These are phyloP conservation scores for Ammopiptanthus mongolicus DNA, from an alignment of 306 rosid species.

Conservation along the genomic window DNA sequence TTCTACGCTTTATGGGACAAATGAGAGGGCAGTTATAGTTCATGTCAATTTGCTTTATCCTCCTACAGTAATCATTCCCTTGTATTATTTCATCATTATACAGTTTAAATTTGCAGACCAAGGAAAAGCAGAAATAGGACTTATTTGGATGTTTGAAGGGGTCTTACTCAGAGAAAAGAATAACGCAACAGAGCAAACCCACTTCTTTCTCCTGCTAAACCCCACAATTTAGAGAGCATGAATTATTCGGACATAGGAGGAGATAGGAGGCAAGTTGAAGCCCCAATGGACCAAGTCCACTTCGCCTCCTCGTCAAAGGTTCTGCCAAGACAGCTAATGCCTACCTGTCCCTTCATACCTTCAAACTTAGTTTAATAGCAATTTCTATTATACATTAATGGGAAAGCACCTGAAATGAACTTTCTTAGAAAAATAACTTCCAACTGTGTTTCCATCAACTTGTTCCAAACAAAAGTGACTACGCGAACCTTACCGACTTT, in stretches of 20 bases:
- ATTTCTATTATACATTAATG: neutral
- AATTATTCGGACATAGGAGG: neutral
- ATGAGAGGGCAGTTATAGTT: neutral
- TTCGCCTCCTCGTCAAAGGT: neutral
- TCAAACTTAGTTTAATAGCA: neutral
- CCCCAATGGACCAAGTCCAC: neutral
- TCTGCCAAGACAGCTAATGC: neutral
- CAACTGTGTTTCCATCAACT: neutral
- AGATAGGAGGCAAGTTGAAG: neutral
- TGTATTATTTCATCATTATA: neutral
- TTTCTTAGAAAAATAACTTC: neutral
- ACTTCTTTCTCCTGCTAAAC: neutral
- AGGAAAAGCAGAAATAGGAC: neutral
- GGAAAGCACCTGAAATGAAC: neutral
- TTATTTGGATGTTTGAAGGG: neutral
- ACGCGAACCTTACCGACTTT: neutral
- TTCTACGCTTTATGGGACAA: neutral
- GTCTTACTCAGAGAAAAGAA: neutral
- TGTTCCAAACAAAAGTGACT: constrained; percentile 7
- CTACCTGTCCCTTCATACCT: neutral
- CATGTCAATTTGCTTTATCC: constrained; percentile 2
- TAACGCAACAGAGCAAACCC: neutral
- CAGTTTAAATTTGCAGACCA: neutral
- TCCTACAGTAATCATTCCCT: neutral
- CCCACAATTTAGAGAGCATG: neutral